Percentiles rank a stretch among this genome's conserved stretches.
phyloP scores from a whole-genome alignment of 805 yeast species.

The Cephaloascus albidus region DNA sequence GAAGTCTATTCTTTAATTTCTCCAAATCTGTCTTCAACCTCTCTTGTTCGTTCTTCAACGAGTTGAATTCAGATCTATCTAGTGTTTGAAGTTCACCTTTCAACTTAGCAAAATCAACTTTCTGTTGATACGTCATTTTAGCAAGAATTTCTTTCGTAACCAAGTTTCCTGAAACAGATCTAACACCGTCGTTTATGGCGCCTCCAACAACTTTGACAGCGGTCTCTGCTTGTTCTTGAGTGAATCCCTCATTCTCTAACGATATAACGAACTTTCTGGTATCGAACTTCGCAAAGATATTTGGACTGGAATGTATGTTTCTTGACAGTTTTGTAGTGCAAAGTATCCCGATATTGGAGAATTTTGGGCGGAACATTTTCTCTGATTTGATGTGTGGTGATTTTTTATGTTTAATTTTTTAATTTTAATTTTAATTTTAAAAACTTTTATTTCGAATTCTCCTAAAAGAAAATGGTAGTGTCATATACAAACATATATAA shows the following conservation, averaged over 20 bases:
- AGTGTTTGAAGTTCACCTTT: conserved; percentile 85
- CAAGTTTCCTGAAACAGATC: conserved; percentile 61
- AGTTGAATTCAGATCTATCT: conserved; percentile 79
- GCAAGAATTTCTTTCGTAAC: conserved; percentile 82
- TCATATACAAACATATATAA: no score
- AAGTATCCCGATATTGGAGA: conserved; percentile 20
- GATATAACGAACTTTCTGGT: conserved; percentile 66
- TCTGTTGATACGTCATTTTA: conserved; percentile 86
- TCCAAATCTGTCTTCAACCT: conserved; percentile 77
- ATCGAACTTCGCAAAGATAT: conserved; percentile 42
- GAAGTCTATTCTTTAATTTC: conserved; percentile 71
- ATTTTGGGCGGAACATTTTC: conserved; percentile 14
- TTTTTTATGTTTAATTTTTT: no score
- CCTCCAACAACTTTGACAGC: conserved; percentile 65
- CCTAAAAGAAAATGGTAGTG: no score
- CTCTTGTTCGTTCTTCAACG: conserved; percentile 81
- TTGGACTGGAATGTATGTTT: no score
- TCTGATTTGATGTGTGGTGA: no score
- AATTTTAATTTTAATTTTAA: no score
- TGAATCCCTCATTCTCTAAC: conserved; percentile 63
- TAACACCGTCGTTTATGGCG: conserved; percentile 75
- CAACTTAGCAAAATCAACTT: conserved; percentile 91
- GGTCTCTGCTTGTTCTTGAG: conserved; percentile 66
- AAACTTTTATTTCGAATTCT: no score
- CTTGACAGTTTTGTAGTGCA: no score